A percentile compares a stretch with the other conserved stretches of the same genome.
Conservation (phyloP, 495 filamentous ascomycete genomes). For the Pseudevernia furfuracea region DNA sequence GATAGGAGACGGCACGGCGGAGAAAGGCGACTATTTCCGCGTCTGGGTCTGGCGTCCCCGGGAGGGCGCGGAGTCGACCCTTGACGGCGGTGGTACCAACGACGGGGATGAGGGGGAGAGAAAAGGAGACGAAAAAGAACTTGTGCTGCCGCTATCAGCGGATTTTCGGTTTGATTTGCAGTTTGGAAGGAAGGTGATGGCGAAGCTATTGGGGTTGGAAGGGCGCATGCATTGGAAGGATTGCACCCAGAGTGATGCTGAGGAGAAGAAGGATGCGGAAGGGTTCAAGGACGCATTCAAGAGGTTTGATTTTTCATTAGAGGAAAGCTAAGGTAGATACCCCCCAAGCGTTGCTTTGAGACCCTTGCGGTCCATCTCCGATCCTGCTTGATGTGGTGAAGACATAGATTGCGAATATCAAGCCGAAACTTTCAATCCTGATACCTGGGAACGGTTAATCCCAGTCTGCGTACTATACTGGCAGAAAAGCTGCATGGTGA, state of each 20-base stretch:
- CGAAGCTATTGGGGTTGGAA: conserved; percentile 74
- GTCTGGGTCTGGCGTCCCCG: conserved; percentile 65
- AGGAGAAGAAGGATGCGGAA: conserved; percentile 73
- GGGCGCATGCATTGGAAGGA: conserved; percentile 70
- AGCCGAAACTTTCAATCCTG: not conserved
- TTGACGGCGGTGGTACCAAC: conserved; percentile 29
- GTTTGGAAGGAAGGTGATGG: conserved; percentile 72
- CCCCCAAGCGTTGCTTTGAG: not conserved
- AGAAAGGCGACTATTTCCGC: conserved; percentile 70
- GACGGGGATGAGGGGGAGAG: conserved; percentile 18
- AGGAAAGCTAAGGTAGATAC: conserved; percentile 26
- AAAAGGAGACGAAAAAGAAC: conserved; percentile 36
- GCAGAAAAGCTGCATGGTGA: not conserved
- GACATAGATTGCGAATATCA: not conserved
- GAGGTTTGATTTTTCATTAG: conserved; percentile 68
- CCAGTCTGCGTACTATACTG: not conserved
- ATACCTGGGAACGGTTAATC: not conserved
- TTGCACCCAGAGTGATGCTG: conserved; percentile 63
- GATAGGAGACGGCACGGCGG: conserved; percentile 38
- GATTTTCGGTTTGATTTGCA: conserved; percentile 54
- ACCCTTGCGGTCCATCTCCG: not conserved
- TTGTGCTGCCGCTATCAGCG: conserved; percentile 46
- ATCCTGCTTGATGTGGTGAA: not conserved
- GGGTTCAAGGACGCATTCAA: conserved; percentile 80
- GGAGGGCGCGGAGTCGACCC: conserved; percentile 24